Evolutionary conservation across 352 stramenopile genomes (phyloP).

Genomic region (Elongisporangium anandrum): DNA sequence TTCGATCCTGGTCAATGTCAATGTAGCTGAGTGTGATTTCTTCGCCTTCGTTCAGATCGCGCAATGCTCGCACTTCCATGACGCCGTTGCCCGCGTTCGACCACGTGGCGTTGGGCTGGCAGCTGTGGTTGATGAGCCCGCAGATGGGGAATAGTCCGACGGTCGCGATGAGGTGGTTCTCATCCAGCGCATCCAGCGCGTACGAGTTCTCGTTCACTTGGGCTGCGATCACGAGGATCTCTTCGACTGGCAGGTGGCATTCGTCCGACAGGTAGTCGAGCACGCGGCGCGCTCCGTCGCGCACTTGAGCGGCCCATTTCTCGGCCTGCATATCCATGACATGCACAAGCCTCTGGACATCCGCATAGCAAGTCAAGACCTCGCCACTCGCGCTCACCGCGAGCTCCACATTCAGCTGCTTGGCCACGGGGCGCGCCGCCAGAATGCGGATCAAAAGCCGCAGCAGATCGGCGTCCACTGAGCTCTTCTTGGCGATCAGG

Average conservation of each 20-base stretch:
- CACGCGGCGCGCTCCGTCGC: slow-evolving; percentile 20
- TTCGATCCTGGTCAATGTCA: slow-evolving; percentile 33
- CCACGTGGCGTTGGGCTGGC: slow-evolving; percentile 41
- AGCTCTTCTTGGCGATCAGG: slow-evolving; percentile 30
- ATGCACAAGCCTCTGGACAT: slow-evolving; percentile 37
- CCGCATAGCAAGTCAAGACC: slow-evolving; percentile 18
- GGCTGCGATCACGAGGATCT: slow-evolving; percentile 36
- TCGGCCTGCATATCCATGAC: slow-evolving; percentile 20
- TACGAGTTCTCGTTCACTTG: slow-evolving; percentile 58
- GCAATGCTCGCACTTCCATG: slow-evolving; percentile 28
- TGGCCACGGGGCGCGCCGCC: slow-evolving; percentile 10
- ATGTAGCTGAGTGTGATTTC: slow-evolving; percentile 52
- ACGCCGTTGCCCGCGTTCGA: slow-evolving; percentile 33
- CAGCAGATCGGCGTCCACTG: slow-evolving; percentile 31
- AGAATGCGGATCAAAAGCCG: slow-evolving; percentile 40
- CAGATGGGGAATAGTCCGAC: slow-evolving; percentile 42
- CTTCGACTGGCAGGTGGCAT: slow-evolving; percentile 30
- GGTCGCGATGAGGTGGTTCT: slow-evolving; percentile 25
- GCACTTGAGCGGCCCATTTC: slow-evolving; percentile 28
- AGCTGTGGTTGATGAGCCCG: slow-evolving; percentile 48
- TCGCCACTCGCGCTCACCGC: slow-evolving; percentile 12
- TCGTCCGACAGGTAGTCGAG: slow-evolving; percentile 29
- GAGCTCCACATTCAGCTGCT: slow-evolving; percentile 15
- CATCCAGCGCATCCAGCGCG: slow-evolving; percentile 32
- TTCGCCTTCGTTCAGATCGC: slow-evolving; percentile 31